Evolutionary conservation across 371 early-diverging fungal genomes (phyloP).

Genomic region (Parasitella parasitica): DNA sequence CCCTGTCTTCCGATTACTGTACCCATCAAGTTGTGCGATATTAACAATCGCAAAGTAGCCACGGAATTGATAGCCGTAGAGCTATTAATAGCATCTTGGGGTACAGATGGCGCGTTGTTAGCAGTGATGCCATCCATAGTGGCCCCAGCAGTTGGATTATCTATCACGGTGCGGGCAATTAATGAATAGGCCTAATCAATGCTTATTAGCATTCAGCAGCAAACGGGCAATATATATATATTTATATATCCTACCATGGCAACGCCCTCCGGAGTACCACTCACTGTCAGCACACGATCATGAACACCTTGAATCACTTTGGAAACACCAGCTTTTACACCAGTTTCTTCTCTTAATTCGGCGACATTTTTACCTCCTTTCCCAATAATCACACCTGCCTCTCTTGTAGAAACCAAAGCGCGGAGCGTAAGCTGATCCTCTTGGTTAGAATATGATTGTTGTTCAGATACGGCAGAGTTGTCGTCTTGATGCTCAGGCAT

Average conservation of each 20-base stretch:
- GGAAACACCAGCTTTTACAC: conserved; percentile 85
- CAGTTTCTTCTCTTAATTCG: conserved; percentile 78
- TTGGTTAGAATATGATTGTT: too few relatives aligned
- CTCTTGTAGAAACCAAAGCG: conserved; percentile 86
- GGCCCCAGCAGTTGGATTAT: conserved; percentile 55
- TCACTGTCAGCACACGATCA: conserved; percentile 85
- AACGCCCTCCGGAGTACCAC: conserved; percentile 75
- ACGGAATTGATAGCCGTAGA: neutral
- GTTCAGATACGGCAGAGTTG: neutral
- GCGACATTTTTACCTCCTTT: conserved; percentile 86
- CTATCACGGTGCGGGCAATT: conserved; percentile 81
- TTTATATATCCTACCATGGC: conserved; percentile 55
- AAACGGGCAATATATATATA: neutral
- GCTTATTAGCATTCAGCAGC: neutral
- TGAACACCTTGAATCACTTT: conserved; percentile 82
- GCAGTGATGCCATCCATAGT: neutral
- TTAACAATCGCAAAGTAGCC: conserved; percentile 67
- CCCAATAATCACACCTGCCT: conserved; percentile 94
- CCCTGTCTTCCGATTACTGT: conserved; percentile 88
- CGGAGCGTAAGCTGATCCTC: conserved; percentile 68
- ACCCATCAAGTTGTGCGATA: conserved; percentile 86
- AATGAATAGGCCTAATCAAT: conserved; percentile 28
- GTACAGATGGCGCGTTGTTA: neutral
- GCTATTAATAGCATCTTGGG: neutral
- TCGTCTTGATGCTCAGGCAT: conserved; percentile 14